A percentile compares a stretch with the other conserved stretches of the same genome.
Evolutionary conservation across 2,329 filamentous ascomycete species (phyloP).

Genomic region (Incumbomyces lentus): DNA sequence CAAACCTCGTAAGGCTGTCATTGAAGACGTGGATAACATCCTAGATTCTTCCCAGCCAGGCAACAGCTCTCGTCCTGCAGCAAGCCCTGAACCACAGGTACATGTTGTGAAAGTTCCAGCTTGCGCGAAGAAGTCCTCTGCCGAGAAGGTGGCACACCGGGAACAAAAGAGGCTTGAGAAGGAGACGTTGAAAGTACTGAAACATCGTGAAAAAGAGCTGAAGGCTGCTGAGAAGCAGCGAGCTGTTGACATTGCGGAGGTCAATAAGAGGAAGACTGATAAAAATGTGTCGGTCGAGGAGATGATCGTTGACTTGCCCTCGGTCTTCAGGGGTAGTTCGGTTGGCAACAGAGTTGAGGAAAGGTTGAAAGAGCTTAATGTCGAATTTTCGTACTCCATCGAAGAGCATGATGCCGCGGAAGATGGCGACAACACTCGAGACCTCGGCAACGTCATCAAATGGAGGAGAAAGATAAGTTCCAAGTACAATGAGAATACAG

Average conservation of each 20-base stretch:
- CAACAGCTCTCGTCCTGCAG: neutral
- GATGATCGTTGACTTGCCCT: slow-evolving; percentile 65
- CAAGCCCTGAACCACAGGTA: slow-evolving; percentile 22
- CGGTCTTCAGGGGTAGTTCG: slow-evolving; percentile 40
- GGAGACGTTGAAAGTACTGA: slow-evolving; percentile 44
- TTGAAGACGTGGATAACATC: slow-evolving; percentile 14
- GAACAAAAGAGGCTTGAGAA: slow-evolving; percentile 54
- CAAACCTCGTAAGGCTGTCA: neutral
- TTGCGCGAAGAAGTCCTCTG: slow-evolving; percentile 26
- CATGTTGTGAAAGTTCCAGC: slow-evolving; percentile 43
- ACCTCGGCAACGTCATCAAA: slow-evolving; percentile 41
- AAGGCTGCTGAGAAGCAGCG: slow-evolving; percentile 54
- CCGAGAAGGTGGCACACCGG: slow-evolving; percentile 43
- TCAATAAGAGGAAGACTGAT: slow-evolving; percentile 62
- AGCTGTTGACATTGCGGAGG: slow-evolving; percentile 57
- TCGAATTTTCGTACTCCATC: slow-evolving; percentile 31
- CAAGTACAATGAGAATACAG: slow-evolving; percentile 49
- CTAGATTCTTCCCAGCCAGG: slow-evolving; percentile 13
- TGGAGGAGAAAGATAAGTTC: slow-evolving; percentile 61
- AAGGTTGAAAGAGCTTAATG: slow-evolving; percentile 33
- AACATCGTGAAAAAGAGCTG: slow-evolving; percentile 39
- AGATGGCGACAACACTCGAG: slow-evolving; percentile 27
- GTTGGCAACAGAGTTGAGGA: slow-evolving; percentile 35
- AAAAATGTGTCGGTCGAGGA: slow-evolving; percentile 64
- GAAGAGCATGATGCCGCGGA: slow-evolving; percentile 21